phyloP scores from a whole-genome alignment of 169 alveolate genomes.

The Plasmodium blacklocki region DNA sequence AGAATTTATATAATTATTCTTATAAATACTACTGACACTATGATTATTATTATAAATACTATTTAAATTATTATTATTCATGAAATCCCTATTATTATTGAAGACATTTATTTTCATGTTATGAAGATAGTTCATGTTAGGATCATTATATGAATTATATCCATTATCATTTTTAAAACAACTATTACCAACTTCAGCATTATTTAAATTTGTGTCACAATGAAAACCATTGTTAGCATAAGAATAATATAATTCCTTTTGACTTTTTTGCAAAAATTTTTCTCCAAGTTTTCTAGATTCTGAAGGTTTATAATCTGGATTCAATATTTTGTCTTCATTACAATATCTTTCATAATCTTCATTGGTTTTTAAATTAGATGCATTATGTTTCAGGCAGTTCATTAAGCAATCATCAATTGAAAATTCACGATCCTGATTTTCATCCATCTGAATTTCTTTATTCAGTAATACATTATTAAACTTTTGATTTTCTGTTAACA shows the following conservation, averaged over 20 bases:
- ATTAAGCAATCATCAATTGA: slow-evolving; percentile 47
- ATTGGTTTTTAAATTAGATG: slow-evolving; percentile 48
- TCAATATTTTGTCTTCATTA: slow-evolving; percentile 64
- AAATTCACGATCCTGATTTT: slow-evolving; percentile 34
- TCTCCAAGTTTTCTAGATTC: slow-evolving; percentile 65
- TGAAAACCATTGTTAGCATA: slow-evolving; percentile 12
- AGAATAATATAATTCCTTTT: slow-evolving; percentile 26
- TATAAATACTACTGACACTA: slow-evolving; percentile 5
- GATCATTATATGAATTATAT: slow-evolving; percentile 4
- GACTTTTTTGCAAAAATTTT: slow-evolving; percentile 25
- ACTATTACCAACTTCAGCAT: slow-evolving; percentile 68
- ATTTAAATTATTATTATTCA: neutral
- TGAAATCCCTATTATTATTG: slow-evolving; percentile 9
- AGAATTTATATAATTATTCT: slow-evolving; percentile 45
- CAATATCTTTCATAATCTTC: slow-evolving; percentile 74
- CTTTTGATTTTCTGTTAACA: slow-evolving; percentile 23
- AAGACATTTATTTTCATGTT: slow-evolving; percentile 35
- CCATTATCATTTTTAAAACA: slow-evolving; percentile 62
- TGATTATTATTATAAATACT: slow-evolving; percentile 13
- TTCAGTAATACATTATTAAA: slow-evolving; percentile 10
- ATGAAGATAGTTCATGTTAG: slow-evolving; percentile 12
- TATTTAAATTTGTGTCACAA: slow-evolving; percentile 19
- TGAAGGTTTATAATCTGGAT: slow-evolving; percentile 45
- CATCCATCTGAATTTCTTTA: slow-evolving; percentile 54
- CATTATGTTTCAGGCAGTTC: slow-evolving; percentile 52